Base-by-base conservation (phyloP, 768 basidiomycete species). In the Lenzites betulinus region DNA sequence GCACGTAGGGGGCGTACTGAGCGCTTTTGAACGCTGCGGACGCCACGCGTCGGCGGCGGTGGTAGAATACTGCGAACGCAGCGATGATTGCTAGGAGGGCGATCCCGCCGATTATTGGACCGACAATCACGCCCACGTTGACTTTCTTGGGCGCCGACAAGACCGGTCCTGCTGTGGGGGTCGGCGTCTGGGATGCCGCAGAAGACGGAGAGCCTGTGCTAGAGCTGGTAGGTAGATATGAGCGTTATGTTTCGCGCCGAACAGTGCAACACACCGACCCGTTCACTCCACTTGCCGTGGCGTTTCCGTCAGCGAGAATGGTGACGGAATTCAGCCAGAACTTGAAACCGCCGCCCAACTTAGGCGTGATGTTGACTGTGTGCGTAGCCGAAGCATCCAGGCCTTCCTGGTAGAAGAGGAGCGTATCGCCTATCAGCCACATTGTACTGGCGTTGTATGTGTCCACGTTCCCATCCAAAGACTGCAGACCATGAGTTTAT, bases 361-460 rank as follows among this genome's bases (percentile, higher is more conserved):
- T 75, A 66, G 91, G 90, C 28, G 69, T 72, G 26, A 93, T 71
- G 11, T 75, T 67, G 18, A 92, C 66, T 2, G 74, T 69, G 69
- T 93, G 88, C 6, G 64, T 54, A 3, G 57, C 25, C 47, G 72
- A 73, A 12, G 81, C 75, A 64, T 89, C 76, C 33, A 93, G 78
- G 18, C 82, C 83, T 30, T 82, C 83, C 25, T 82, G 78, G 62
- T 81, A 87, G 69, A 86, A 92, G 16, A 93, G 75, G 4, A 89
- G 75, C 15, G 84, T 74, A 49, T 71, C 66, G 50, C 77, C 69
- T 33, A 72, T 64, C 9, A 70, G 44, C 71, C 70, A 73, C 55
- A 60, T 62, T 3, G 89, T 84, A 58, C 72, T 73, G 1, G 79
- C 84, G 35, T 81, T 81, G 53, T 84, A 73, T 4, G 57, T 70